Evolutionary conservation across 2,329 filamentous ascomycete species (phyloP).

Genomic region (Venturia nashicola): DNA sequence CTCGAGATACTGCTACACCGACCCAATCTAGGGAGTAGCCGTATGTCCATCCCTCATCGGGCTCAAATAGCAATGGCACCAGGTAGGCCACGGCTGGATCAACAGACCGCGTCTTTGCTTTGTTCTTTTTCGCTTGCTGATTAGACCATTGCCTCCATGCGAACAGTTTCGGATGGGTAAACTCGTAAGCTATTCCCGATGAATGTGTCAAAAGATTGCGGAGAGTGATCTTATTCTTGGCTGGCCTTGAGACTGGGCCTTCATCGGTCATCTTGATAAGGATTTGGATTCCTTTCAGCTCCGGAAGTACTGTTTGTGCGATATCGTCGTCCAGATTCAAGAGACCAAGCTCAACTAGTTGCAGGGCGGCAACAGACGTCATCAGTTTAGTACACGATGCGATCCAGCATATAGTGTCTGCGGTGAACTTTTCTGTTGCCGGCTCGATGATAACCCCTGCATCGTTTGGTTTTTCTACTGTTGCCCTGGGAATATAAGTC

Average conservation of each 20-base stretch:
- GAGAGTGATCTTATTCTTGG: slow-evolving; percentile 6
- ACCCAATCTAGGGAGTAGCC: slow-evolving; percentile 37
- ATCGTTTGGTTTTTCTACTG: background rate
- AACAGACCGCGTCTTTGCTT: slow-evolving; percentile 18
- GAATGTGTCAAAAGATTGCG: slow-evolving; percentile 36
- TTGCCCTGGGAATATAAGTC: background rate
- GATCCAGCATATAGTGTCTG: slow-evolving; percentile 8
- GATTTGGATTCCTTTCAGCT: slow-evolving; percentile 1
- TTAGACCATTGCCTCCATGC: slow-evolving; percentile 27
- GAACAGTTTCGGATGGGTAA: slow-evolving; percentile 25
- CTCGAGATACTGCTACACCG: slow-evolving; percentile 30
- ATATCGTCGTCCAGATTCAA: slow-evolving; percentile 7
- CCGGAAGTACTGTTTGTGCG: slow-evolving; percentile 4
- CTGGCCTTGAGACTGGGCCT: background rate
- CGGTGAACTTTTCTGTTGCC: background rate
- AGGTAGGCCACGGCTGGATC: slow-evolving; percentile 26
- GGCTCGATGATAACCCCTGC: background rate
- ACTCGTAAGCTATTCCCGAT: slow-evolving; percentile 34
- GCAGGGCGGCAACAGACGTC: slow-evolving; percentile 5
- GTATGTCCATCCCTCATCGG: slow-evolving; percentile 38
- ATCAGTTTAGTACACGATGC: slow-evolving; percentile 10
- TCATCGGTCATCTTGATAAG: slow-evolving; percentile 7
- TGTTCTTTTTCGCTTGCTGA: slow-evolving; percentile 3
- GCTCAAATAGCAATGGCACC: slow-evolving; percentile 23
- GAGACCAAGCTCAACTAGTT: slow-evolving; percentile 9